phyloP scores from a whole-genome alignment of 495 filamentous ascomycete genomes.

The Trichoderma erinaceum region DNA sequence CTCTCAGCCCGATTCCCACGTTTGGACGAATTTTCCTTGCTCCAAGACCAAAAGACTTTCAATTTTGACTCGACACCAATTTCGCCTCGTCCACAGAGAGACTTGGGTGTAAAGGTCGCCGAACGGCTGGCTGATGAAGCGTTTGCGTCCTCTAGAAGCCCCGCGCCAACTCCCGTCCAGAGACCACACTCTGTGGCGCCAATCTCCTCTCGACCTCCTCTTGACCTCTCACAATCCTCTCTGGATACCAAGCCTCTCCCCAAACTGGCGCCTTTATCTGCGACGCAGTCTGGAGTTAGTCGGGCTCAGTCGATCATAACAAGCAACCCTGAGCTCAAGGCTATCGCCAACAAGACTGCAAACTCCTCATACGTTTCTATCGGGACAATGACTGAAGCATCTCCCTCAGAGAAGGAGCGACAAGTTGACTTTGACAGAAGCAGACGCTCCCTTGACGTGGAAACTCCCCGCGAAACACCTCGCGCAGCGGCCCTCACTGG shows the following conservation, averaged over 20 bases:
- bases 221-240: slow-evolving; percentile 20
- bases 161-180: slow-evolving; percentile 22
- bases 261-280: slow-evolving; percentile 28
- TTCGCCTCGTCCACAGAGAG: slow-evolving; percentile 39
- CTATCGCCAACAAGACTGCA: slow-evolving; percentile 38
- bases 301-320: slow-evolving; percentile 48
- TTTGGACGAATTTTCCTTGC: slow-evolving; percentile 84
- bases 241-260: background rate
- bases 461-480: background rate
- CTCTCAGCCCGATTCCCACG: slow-evolving; percentile 81
- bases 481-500: background rate
- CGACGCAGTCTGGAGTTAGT: slow-evolving; percentile 41
- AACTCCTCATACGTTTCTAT: slow-evolving; percentile 69
- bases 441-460: background rate
- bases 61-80: slow-evolving; percentile 80
- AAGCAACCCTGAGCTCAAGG: slow-evolving; percentile 47
- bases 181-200: slow-evolving; percentile 17
- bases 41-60: slow-evolving; percentile 69
- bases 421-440: background rate
- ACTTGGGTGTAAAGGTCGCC: slow-evolving; percentile 68
- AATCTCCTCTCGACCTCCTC: slow-evolving; percentile 20
- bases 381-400: slow-evolving; percentile 69
- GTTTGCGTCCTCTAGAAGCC: slow-evolving; percentile 48
- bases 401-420: background rate
- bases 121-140: slow-evolving; percentile 86